These are phyloP conservation scores for Zygotorulaspora sp. DNA, from an alignment of 805 yeast species.

Conservation along the genomic window DNA sequence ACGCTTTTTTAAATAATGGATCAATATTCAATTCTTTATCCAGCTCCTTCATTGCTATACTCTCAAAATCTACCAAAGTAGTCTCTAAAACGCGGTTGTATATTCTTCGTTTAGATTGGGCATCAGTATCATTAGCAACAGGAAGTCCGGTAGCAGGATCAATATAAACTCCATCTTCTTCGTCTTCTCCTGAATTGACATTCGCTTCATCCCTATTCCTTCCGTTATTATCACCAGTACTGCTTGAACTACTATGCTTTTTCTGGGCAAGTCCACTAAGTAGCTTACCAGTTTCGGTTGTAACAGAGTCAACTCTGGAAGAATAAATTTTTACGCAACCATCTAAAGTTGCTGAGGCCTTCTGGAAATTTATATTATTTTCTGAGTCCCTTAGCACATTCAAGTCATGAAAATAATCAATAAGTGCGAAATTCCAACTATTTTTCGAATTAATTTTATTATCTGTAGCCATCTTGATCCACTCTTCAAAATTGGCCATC, in stretches of 20 bases:
- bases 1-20: constrained; percentile 68
- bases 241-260: constrained; percentile 24
- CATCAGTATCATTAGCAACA: constrained; percentile 26
- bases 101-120: constrained; percentile 25
- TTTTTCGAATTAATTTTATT: constrained; percentile 80
- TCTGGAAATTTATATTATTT: constrained; percentile 75
- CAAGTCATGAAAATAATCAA: constrained; percentile 86
- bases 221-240: constrained; percentile 15
- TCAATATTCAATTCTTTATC: constrained; percentile 66
- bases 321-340: constrained; percentile 93
- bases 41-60: constrained; percentile 48
- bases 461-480: constrained; percentile 80
- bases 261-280: constrained; percentile 66
- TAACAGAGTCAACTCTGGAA: constrained; percentile 87
- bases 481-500: constrained; percentile 62
- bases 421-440: constrained; percentile 86
- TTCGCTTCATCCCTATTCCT: constrained; percentile 25
- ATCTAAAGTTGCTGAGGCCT: constrained; percentile 86
- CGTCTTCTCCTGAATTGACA: constrained; percentile 21
- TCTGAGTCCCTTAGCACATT: constrained; percentile 70
- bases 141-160: constrained; percentile 36
- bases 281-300: constrained; percentile 81
- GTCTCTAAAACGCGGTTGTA: constrained; percentile 36
- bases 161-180: constrained; percentile 26
- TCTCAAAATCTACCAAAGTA: constrained; percentile 49